Base-by-base conservation (phyloP, 805 yeast species). In the Monosporozyma aerobia region DNA sequence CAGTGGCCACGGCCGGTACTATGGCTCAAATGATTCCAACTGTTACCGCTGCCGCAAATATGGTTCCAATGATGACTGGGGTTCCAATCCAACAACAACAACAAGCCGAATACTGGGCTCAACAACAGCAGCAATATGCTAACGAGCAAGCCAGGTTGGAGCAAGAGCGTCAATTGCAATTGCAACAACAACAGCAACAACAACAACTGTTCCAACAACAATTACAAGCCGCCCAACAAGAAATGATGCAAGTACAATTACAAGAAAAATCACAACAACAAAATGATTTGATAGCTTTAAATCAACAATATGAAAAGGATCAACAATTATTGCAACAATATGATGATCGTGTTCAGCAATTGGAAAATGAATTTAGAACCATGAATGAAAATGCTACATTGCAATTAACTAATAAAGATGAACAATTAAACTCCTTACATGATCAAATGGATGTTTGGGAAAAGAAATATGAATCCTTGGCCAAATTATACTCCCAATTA, bases 401-500 rank as follows among this genome's bases (percentile, higher is more conserved):
- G 63, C 95, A 88, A 67, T 68, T 88, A 41, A 80, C 81, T 2
- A 77, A 90, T 5, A 88, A 86, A 61, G 89, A 87, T 59, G 94
- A 87, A 56, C 83, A 84, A 61, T 71, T 87, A 47, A 76, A 69
- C 51, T 75, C 77, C 51, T 66, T 88, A 47, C 89, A 85, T 61
- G 90, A 87, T 51, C 96, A 90, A 68, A 76, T 86, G 44, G 73
- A 68, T 29, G 77, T 79, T 55, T 90, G 96, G 96, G 81, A 87
- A 56, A 80, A 79, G 51, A 90, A 90, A 71, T 90, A 90, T 69
- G 96, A 90, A 63, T 78, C 94, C 0, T 75, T 90, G 56, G 97
- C 97, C 5, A 88, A 88, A 63, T 74, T 90, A 57, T 90, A 90
- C 68, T 83, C 95, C 1, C 96, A 90, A 69, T 74, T 90, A 59